These are phyloP conservation scores for Monocercomonoides exilis DNA, from an alignment of 78 protist genomes.

Conservation along the genomic window DNA sequence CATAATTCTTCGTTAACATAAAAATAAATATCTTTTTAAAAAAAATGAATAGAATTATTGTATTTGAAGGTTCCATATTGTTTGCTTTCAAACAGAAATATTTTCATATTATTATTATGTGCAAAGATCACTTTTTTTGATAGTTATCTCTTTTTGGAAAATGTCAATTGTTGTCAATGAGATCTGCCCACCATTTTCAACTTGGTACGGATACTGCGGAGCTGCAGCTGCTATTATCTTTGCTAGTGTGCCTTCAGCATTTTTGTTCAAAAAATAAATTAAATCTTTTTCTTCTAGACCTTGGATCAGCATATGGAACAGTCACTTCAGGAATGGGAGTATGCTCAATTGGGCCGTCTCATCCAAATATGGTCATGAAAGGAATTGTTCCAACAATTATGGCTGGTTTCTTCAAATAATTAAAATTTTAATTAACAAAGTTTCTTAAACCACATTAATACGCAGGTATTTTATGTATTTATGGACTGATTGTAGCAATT, in stretches of 20 bases:
- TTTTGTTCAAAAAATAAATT: neutral
- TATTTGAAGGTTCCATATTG: too few relatives aligned
- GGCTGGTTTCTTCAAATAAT: constrained; percentile 74
- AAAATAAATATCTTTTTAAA: too few relatives aligned
- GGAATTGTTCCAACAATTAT: constrained; percentile 83
- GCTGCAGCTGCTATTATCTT: constrained; percentile 61
- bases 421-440: neutral
- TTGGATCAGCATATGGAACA: constrained; percentile 99
- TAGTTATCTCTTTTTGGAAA: too few relatives aligned
- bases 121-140: too few relatives aligned
- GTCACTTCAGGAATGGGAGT: constrained; percentile 96
- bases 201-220: constrained; percentile 76
- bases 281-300: constrained; percentile 44
- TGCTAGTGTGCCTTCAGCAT: constrained; percentile 36
- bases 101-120: too few relatives aligned
- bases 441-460: too few relatives aligned
- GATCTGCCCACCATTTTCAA: constrained; percentile 47
- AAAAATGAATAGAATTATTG: too few relatives aligned
- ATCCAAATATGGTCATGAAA: constrained; percentile 89
- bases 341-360: constrained; percentile 84
- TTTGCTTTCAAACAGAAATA: too few relatives aligned
- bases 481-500: constrained; percentile 95
- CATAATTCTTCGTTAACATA: too few relatives aligned
- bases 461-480: constrained; percentile 84
- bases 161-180: neutral